phyloP scores from a whole-genome alignment of 1,139 yeast genomes.

The Saccharomyces hybrid region DNA sequence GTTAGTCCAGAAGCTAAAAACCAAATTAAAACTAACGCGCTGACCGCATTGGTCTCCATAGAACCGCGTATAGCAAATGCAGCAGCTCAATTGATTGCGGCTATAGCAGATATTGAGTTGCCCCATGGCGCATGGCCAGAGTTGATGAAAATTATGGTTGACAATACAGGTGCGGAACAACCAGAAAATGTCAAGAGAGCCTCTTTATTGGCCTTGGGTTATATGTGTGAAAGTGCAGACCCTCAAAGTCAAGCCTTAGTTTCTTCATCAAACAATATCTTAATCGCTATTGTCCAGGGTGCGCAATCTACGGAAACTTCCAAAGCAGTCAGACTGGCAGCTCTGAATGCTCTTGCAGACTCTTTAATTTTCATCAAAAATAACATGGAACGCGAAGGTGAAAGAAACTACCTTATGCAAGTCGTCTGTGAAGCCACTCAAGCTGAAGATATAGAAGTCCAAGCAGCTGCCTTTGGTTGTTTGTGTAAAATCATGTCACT shows the following conservation, averaged over 20 bases:
- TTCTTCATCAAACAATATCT: conserved; percentile 81
- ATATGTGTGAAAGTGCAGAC: conserved; percentile 91
- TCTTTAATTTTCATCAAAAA: conserved; percentile 82
- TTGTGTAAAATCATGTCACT: conserved; percentile 85
- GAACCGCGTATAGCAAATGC: conserved; percentile 79
- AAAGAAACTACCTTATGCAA: conserved; percentile 94
- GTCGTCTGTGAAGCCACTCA: conserved; percentile 98
- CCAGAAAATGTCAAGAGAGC: conserved; percentile 78
- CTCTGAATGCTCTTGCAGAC: conserved; percentile 83
- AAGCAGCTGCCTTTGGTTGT: conserved; percentile 94
- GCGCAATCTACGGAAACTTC: conserved; percentile 79
- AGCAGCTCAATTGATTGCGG: conserved; percentile 91
- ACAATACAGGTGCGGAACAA: conserved; percentile 71
- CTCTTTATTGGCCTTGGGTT: conserved; percentile 82
- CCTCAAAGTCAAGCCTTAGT: conserved; percentile 73
- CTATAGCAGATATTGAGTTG: conserved; percentile 89
- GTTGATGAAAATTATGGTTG: conserved; percentile 72
- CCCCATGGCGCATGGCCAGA: conserved; percentile 87
- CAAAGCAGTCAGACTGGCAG: conserved; percentile 71
- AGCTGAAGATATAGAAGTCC: conserved; percentile 70
- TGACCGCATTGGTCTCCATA: conserved; percentile 55
- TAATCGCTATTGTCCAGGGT: conserved; percentile 94
- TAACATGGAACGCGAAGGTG: conserved; percentile 89
- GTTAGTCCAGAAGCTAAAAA: conserved; percentile 48
- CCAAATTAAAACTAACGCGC: conserved; percentile 60